These are phyloP conservation scores for Conoideocrella luteorostrata DNA, from an alignment of 2,329 filamentous ascomycete species.

Conservation along the genomic window DNA sequence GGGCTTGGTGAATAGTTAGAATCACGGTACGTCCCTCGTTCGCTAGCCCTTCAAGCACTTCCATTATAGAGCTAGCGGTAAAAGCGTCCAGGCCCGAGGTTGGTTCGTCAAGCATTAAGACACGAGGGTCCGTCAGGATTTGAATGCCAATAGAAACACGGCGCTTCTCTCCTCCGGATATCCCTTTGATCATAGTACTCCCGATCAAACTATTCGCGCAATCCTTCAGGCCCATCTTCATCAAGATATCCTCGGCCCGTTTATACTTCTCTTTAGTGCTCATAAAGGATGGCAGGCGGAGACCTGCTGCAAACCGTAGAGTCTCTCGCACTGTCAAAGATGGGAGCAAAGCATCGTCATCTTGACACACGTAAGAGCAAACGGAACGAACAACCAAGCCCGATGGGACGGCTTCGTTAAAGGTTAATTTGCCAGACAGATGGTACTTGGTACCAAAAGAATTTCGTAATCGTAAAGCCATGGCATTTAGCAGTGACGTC, in stretches of 20 bases:
- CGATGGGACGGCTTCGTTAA: conserved; percentile 64
- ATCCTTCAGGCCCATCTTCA: conserved; percentile 72
- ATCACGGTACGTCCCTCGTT: conserved; percentile 68
- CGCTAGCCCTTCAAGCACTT: conserved; percentile 63
- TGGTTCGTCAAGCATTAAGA: conserved; percentile 70
- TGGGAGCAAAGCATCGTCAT: conserved; percentile 68
- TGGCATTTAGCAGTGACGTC: conserved; percentile 66
- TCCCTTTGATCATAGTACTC: conserved; percentile 66
- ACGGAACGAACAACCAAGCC: conserved; percentile 63
- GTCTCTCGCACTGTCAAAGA: conserved; percentile 73
- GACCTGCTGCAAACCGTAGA: conserved; percentile 61
- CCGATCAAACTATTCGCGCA: conserved; percentile 71
- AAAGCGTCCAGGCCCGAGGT: conserved; percentile 73
- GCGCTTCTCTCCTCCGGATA: conserved; percentile 73
- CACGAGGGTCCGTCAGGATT: conserved; percentile 66
- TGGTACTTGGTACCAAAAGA: conserved; percentile 56
- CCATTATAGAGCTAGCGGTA: conserved; percentile 69
- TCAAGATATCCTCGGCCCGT: conserved; percentile 63
- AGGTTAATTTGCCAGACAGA: conserved; percentile 55
- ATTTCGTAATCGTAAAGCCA: conserved; percentile 61
- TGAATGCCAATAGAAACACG: conserved; percentile 73
- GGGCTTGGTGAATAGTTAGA: conserved; percentile 72
- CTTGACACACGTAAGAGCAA: conserved; percentile 72
- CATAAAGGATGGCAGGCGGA: conserved; percentile 67
- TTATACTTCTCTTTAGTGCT: conserved; percentile 58